Evolutionary conservation across 164 flowering plant genomes (phyloP).

Genomic region (Warburgia ugandensis): DNA sequence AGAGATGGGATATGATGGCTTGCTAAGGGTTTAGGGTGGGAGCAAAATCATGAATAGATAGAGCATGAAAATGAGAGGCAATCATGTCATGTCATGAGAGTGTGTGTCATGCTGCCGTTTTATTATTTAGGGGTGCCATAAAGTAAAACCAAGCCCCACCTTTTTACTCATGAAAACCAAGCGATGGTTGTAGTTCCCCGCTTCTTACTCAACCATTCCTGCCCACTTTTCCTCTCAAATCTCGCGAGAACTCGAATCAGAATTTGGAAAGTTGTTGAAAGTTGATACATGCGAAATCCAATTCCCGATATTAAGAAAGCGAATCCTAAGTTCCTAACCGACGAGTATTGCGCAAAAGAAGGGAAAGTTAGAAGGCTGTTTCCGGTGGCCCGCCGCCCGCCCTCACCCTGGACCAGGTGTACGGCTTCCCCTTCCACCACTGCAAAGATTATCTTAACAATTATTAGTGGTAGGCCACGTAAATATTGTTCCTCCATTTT

Average conservation of each 20-base stretch:
- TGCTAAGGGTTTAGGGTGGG: not conserved
- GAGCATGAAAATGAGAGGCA: not conserved
- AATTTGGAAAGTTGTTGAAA: no score
- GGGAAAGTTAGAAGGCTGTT: not conserved
- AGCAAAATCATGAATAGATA: conserved; percentile 1
- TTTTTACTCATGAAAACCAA: not conserved
- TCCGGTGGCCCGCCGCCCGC: not conserved
- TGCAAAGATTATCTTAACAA: no score
- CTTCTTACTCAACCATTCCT: not conserved
- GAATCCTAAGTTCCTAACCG: conserved; percentile 12
- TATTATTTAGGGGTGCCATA: not conserved
- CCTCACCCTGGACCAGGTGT: no score
- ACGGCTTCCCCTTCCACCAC: no score
- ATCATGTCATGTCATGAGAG: conserved; percentile 3
- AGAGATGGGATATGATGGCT: not conserved
- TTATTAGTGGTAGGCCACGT: no score
- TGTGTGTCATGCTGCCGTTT: not conserved
- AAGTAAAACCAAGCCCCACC: not conserved
- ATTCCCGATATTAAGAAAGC: no score
- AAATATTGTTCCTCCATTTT: no score
- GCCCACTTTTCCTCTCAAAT: no score
- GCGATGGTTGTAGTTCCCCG: no score
- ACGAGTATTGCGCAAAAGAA: not conserved
- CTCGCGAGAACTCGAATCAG: no score
- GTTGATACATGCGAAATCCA: no score